Conservation (phyloP, 345 rosid genomes). For the Noccaea caerulescens region DNA sequence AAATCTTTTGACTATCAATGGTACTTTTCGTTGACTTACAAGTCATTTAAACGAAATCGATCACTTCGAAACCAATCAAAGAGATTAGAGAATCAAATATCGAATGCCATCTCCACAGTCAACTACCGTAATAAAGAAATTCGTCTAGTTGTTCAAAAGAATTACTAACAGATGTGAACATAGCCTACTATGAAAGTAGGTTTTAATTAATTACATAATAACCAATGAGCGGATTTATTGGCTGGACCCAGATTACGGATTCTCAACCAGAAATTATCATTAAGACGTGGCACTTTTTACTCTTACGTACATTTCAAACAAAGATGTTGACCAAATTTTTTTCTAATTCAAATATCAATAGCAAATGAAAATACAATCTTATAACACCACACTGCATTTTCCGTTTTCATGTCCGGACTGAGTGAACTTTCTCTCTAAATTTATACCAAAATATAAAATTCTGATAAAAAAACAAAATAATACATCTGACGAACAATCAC, state of each 20-base stretch:
- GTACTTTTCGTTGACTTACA: conserved; percentile 34
- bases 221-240: conserved; percentile 34
- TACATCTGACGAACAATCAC: conserved; percentile 33
- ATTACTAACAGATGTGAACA: conserved; percentile 38
- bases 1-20: conserved; percentile 28
- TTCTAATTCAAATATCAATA: background rate
- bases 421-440: conserved; percentile 27
- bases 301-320: conserved; percentile 27
- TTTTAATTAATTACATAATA: conserved; percentile 24
- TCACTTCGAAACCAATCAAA: conserved; percentile 42
- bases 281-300: conserved; percentile 29
- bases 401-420: conserved; percentile 25
- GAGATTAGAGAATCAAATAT: conserved; percentile 25
- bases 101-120: conserved; percentile 26
- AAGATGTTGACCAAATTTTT: background rate
- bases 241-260: conserved; percentile 32
- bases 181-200: conserved; percentile 18
- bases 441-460: conserved; percentile 28
- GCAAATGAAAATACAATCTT: conserved; percentile 4
- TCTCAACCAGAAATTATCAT: conserved; percentile 29
- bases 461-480: conserved; percentile 9
- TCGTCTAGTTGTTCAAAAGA: background rate
- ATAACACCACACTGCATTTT: conserved; percentile 25
- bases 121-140: conserved; percentile 21
- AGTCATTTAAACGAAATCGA: conserved; percentile 40